Evolutionary conservation across 306 rosid species (phyloP), one percentile per base, ranked within the genome.

Genomic region (Chamaecrista fasciculata): DNA sequence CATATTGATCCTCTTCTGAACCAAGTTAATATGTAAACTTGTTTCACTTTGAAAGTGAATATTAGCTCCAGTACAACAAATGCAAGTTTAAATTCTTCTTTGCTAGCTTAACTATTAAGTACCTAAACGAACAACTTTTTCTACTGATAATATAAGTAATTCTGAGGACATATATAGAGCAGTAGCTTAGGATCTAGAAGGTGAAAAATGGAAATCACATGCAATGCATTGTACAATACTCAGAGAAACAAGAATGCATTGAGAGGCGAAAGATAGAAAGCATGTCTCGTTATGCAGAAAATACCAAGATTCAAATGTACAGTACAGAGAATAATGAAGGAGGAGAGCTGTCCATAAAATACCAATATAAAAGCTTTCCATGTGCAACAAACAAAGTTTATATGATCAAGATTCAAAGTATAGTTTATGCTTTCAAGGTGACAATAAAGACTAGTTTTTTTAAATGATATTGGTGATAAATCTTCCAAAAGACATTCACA

Each of bases 181-280:
- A 57, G 5, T n/a, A 8, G 23, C 26, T 18, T 11, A 50, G 5
- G 52, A 70, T 50, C 21, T 15, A 37, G 5, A 6, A 23, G 34
- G 48, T 7, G 4, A 39, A 43, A 52, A n/a, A 61, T 61, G 21
- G 44, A 51, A 1, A 63, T 21, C 66, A 52, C 31, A 66, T 3
- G 50, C 37, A 66, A 60, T 21, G 19, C 28, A 68, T 43, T 53
- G 64, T 25, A 34, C 53, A 50, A 78, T 8, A 67, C 15, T 19
- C 25, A 18, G 64, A 33, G 57, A 37, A 53, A 50, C 14, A 8
- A 21, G 21, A 11, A 60, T 36, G 43, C 58, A 48, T 9, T 25
- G 11, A 21, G 26, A 56, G 62, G 14, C 24, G 44, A 65, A 63
- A 14, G 47, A 34, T 39, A 47, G 31, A 51, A 64, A 39, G 46